Base-by-base conservation (phyloP, 495 filamentous ascomycete species). In the Pyrenula aspistea region DNA sequence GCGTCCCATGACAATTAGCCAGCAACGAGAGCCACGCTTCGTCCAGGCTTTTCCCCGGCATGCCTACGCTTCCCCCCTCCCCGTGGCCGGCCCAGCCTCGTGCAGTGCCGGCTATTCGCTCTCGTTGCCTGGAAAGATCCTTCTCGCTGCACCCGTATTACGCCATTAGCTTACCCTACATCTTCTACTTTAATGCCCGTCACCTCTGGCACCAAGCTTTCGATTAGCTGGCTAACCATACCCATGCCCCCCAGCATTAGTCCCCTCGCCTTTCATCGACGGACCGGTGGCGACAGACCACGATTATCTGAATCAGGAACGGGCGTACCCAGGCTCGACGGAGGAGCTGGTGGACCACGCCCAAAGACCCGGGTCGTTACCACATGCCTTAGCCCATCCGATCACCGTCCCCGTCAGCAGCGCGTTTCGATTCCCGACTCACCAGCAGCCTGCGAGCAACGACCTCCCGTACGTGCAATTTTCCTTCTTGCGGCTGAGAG, bases 391-490 rank as follows among this genome's bases (percentile, higher is more conserved):
- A 51, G 60, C 62, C 24, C 65, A 69, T 51, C 63, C 67, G 22
- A 66, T 68, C 60, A 70, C 74, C 22, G 70, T 75, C 60, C 65
- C 72, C 64, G 68, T 67, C 60, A 72, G 67, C 66, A 76, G 73
- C 70, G 31, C 31, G 8, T 42, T 42, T 63, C 74, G 62, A 65
- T 69, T 62, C 77, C 74, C 70, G 71, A 67, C 63, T 63, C 71
- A 66, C 31, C 71, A 71, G 61, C 67, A 68, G 60, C 59, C 70
- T 71, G 66, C 63, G 54, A 61, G 72, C 68, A 71, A 76, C 55
- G 72, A 75, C 66, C 65, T 73, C 62, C 65, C 71, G 75, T 78
- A 76, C 69, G 75, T 77, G 64, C 54, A 69, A 50, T 53, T 63
- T 74, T 74, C 69, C 53, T 67, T 70, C 72, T 56, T 54, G 59